Evolutionary conservation across 1,284 basidiomycete genomes (phyloP).

Genomic region (Erythrobasidium hasegawianum): DNA sequence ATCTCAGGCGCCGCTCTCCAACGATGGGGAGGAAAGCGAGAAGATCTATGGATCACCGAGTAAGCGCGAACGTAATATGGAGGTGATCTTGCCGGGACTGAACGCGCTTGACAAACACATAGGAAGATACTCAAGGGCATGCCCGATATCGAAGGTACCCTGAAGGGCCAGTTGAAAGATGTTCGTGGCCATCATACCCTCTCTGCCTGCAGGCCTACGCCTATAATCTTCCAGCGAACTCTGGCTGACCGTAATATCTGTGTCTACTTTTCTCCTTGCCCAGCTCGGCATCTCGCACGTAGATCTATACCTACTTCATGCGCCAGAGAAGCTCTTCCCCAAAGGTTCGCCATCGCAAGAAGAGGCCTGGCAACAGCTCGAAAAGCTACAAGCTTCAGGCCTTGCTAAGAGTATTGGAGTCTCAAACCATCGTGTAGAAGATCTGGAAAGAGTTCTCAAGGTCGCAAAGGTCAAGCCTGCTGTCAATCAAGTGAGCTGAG

Average conservation of each 20-base stretch:
- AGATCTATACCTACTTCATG: conserved; percentile 44
- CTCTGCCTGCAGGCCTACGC: too few species aligned
- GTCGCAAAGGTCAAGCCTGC: conserved; percentile 43
- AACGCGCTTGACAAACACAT: neutral
- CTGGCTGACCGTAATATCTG: neutral
- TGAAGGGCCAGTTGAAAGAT: conserved; percentile 30
- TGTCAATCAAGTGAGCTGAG: conserved; percentile 42
- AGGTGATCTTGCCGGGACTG: neutral
- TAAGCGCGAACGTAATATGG: conserved; percentile 41
- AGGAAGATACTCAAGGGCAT: conserved; percentile 28
- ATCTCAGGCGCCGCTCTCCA: conserved; percentile 15
- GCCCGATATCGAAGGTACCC: conserved; percentile 28
- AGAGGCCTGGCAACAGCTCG: conserved; percentile 46
- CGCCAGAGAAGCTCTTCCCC: conserved; percentile 37
- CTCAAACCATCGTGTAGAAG: conserved; percentile 42
- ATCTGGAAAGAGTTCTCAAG: conserved; percentile 43
- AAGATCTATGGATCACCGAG: conserved; percentile 49
- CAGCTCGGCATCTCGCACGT: conserved; percentile 45
- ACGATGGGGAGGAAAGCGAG: conserved; percentile 39
- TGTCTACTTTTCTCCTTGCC: neutral
- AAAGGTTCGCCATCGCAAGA: conserved; percentile 34
- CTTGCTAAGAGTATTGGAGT: conserved; percentile 46
- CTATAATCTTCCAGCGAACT: neutral
- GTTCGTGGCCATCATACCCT: conserved; percentile 4
- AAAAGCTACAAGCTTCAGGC: conserved; percentile 43